Conservation (phyloP, 257 asterid genomes). For the Thymus mandschuricus region DNA sequence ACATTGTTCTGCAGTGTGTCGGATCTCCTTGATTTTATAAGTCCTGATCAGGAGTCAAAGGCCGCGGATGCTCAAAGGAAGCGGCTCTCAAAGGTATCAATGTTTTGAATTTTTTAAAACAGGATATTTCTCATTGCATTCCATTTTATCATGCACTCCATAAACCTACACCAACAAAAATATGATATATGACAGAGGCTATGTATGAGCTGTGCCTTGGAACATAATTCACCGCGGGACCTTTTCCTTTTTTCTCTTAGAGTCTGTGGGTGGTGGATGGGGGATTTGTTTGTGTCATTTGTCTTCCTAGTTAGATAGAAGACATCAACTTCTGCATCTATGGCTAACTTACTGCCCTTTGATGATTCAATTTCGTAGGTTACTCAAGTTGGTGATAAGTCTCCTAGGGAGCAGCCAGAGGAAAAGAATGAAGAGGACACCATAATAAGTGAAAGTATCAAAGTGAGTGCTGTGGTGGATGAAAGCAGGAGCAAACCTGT, state of each 20-base stretch:
- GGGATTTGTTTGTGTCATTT: not conserved
- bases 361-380: slow-evolving; percentile 52
- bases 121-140: not conserved
- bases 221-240: not conserved
- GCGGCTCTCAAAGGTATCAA: slow-evolving; percentile 82
- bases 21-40: slow-evolving; percentile 95
- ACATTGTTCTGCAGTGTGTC: slow-evolving; percentile 77
- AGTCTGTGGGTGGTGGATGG: no score
- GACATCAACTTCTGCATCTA: slow-evolving; percentile 14
- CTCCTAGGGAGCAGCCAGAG: slow-evolving; percentile 53
- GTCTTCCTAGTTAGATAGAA: slow-evolving; percentile 23
- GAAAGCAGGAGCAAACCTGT: slow-evolving; percentile 48
- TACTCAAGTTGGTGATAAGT: slow-evolving; percentile 53
- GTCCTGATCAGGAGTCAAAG: slow-evolving; percentile 84
- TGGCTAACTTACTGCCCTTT: slow-evolving; percentile 32
- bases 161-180: not conserved
- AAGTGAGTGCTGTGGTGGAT: slow-evolving; percentile 34
- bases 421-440: slow-evolving; percentile 45
- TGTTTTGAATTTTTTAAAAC: not conserved
- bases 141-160: not conserved
- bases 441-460: slow-evolving; percentile 37
- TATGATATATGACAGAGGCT: not conserved
- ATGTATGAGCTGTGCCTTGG: not conserved
- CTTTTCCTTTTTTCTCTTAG: not conserved
- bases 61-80: slow-evolving; percentile 69